Conservation (phyloP, 148 eudicot genomes). For the Heliamphora exappendiculata region DNA sequence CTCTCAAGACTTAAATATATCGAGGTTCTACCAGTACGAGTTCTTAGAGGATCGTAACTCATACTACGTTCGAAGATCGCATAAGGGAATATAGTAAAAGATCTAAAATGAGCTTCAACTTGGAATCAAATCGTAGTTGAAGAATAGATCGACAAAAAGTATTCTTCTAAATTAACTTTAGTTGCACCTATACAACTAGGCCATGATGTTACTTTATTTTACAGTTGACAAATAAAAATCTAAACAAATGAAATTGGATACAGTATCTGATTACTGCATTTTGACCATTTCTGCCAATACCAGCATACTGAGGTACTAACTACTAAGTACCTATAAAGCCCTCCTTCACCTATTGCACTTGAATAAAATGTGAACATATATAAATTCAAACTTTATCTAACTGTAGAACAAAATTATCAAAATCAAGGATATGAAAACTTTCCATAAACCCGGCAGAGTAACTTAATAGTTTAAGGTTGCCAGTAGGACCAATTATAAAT, state of each 20-base stretch:
- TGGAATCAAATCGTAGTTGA: no score
- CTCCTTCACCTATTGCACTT: neutral
- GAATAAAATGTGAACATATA: neutral
- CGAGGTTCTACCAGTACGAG: no score
- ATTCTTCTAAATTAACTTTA: no score
- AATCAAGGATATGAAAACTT: neutral
- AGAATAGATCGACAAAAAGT: no score
- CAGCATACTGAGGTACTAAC: neutral
- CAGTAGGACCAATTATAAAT: no score
- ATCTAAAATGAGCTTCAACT: no score
- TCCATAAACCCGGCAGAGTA: no score
- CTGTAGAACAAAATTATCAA: neutral
- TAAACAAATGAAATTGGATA: neutral
- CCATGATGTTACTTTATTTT: neutral
- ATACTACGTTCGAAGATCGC: no score
- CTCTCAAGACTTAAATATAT: no score
- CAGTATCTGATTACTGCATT: neutral
- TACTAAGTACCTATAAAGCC: neutral
- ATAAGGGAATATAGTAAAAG: no score
- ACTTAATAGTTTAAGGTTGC: no score
- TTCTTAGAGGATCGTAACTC: no score
- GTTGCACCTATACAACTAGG: neutral
- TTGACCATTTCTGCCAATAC: neutral
- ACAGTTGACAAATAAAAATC: neutral
- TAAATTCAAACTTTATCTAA: neutral